Evolutionary conservation across 75 land plant species (phyloP), one percentile per base, ranked within the genome.

Genomic region (Selaginella moellendorffii): DNA sequence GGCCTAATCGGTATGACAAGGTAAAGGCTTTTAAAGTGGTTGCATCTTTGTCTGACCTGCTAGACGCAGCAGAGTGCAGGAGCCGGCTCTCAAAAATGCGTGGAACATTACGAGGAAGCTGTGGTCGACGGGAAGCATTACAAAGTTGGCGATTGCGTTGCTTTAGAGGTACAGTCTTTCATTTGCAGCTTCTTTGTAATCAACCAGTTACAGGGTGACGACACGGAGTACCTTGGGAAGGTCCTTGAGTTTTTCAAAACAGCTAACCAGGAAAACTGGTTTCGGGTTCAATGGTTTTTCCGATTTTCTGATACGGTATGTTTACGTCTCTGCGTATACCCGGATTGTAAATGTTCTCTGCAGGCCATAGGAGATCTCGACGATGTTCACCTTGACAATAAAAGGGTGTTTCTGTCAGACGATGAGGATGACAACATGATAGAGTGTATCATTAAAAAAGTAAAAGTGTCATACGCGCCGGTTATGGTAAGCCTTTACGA

Each of bases 261-360:
- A 10, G 53, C 30, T 53, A 83, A 85, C 42, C 69, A 68, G 1
- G 9, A 61, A 5, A 26, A 25, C 1, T 83, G 87, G 74, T 85
- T 88, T 54, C 74, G 78, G 28, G 80, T 80, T 1, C 95, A 80
- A 60, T 92, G 97, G 97, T 92, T 74, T 61, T 92, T 73, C 53
- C 62, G 89, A 72, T 78, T 81, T 1, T 62, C 69, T 8, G 97
- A 92, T 54, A 92, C 97, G 10, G 97, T 88, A 75, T 36, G 10
- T 36, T 36, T 36, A 5, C 46, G 46, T 36, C 5, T 36, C 5
- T 36, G 5, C 5, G 5, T 36, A 36, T 36, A n/a, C n/a, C n/a
- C n/a, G n/a, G n/a, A n/a, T n/a, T n/a, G n/a, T n/a, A n/a, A n/a
- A n/a, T 22, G 64, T 53, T 31, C 36, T 68, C 30, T 63, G 29